Evolutionary conservation across 2,329 filamentous ascomycete species (phyloP), one percentile per base, ranked within the genome.

Genomic region (Trichoderma guizhouense): DNA sequence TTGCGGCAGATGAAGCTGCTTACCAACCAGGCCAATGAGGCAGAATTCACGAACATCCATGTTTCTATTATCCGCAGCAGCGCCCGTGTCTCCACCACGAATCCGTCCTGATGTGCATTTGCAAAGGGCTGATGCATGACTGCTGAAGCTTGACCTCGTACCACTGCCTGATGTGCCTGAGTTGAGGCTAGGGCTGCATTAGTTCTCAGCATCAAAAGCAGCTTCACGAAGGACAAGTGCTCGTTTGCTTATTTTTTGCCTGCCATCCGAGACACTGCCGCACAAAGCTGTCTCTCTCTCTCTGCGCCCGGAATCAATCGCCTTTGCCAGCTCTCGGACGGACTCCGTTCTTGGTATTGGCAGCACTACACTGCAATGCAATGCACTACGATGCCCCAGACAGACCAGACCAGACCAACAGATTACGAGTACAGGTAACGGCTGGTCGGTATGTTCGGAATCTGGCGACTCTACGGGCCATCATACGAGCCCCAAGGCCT

Each of bases 1-100:
- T 21, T 47, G 36, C 43, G n/a, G 43, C 43, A 47, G 43, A 47
- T 47, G 18, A 47, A 47, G 8, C 55, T 32, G 55, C 55, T 60
- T 60, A 60, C 55, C 15, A 60, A 67, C 64, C 51, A 58, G 21
- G 51, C 63, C 14, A 66, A 55, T 28, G 63, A 66, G 63, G 63
- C 63, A 34, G 63, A 66, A 28, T 36, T 26, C 63, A 51, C 63
- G 26, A 63, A 63, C 43, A 21, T 51, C 43, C 43, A 51, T 51
- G 36, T n/a, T 55, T 18, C 11, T 24, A 53, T 53, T 65, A 30
- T 66, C 63, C 63, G 63, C 47, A 66, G 63, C 63, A 66, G 63
- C 47, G 63, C 63, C 63, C 28, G 47, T 51, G 26, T 57, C 47
- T 57, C 64, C 64, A 67, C 64, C 47, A 43, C 43, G n/a, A 57